Conservation (phyloP, 2,329 filamentous ascomycete species). For the Diaporthe humulicola region DNA sequence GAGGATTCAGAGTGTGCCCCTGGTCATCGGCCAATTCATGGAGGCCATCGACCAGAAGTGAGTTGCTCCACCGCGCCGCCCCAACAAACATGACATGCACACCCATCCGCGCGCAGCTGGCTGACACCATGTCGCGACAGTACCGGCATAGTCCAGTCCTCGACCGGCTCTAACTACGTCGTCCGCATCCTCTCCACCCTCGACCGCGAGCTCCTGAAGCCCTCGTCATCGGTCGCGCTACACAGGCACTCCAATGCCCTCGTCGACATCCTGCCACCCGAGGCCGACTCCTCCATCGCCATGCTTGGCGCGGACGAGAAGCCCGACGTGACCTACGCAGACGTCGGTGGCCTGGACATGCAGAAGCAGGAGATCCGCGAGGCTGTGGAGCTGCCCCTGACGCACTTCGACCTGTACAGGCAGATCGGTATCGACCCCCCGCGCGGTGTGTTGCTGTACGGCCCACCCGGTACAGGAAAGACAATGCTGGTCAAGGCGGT, state of each 20-base stretch:
- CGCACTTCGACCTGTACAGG: slow-evolving; percentile 98
- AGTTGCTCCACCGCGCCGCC: slow-evolving; percentile 48
- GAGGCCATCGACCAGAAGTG: slow-evolving; percentile 99
- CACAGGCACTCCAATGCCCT: slow-evolving; percentile 98
- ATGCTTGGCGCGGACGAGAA: slow-evolving; percentile 98
- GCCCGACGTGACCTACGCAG: slow-evolving; percentile 97
- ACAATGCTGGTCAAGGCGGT: slow-evolving; percentile 99
- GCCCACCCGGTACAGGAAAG: slow-evolving; percentile 95
- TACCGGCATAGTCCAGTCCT: slow-evolving; percentile 98
- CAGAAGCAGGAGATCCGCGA: slow-evolving; percentile 99
- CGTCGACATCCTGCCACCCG: slow-evolving; percentile 97
- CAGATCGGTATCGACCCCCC: slow-evolving; percentile 99
- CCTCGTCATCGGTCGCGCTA: slow-evolving; percentile 95
- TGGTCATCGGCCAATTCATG: slow-evolving; percentile 99
- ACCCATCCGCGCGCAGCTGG: background rate
- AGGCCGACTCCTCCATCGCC: slow-evolving; percentile 98
- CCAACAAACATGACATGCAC: slow-evolving; percentile 1
- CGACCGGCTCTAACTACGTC: slow-evolving; percentile 98
- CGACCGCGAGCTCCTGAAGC: slow-evolving; percentile 97
- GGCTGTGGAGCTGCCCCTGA: slow-evolving; percentile 95
- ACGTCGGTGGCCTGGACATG: slow-evolving; percentile 98
- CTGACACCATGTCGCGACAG: slow-evolving; percentile 58
- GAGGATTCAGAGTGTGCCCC: slow-evolving; percentile 96
- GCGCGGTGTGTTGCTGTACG: slow-evolving; percentile 94
- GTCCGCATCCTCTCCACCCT: slow-evolving; percentile 98